Conservation (phyloP, 805 yeast species). For the Wickerhamomyces chaumierensis region DNA sequence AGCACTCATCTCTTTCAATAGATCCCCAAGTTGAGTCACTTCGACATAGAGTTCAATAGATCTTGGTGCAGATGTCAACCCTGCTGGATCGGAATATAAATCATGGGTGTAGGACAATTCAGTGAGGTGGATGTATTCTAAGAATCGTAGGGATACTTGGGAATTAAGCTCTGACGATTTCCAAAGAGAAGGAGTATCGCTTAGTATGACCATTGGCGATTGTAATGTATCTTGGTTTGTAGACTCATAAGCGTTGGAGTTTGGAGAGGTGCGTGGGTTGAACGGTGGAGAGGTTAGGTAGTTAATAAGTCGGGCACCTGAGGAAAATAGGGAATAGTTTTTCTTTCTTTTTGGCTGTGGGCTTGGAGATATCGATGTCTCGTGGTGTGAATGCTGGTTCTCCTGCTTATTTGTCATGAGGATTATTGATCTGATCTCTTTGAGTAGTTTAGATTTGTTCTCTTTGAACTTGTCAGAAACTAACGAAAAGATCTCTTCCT, state of each 20-base stretch:
- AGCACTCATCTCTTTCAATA: no score
- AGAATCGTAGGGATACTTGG: not conserved
- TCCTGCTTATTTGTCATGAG: no score
- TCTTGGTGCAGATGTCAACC: not conserved
- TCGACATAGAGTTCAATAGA: not conserved
- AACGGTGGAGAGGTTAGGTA: slow-evolving; percentile 18
- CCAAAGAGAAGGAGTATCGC: not conserved
- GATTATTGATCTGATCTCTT: not conserved
- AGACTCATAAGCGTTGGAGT: not conserved
- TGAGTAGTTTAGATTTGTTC: not conserved
- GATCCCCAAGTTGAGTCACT: not conserved
- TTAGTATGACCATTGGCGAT: not conserved
- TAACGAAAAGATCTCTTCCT: not conserved
- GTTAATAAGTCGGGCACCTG: not conserved
- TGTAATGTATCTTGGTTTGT: not conserved
- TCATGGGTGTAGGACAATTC: not conserved
- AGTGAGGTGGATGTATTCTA: not conserved
- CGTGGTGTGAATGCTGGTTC: no score
- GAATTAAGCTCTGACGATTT: not conserved
- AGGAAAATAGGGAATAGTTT: not conserved
- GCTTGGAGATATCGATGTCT: no score
- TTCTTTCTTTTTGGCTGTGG: not conserved
- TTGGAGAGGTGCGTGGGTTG: slow-evolving; percentile 4
- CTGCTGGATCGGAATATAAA: not conserved
- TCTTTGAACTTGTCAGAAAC: not conserved